A percentile compares a stretch with the other conserved stretches of the same genome.
Evolutionary conservation across 495 filamentous ascomycete species (phyloP).

Genomic region (Physcia stellaris): DNA sequence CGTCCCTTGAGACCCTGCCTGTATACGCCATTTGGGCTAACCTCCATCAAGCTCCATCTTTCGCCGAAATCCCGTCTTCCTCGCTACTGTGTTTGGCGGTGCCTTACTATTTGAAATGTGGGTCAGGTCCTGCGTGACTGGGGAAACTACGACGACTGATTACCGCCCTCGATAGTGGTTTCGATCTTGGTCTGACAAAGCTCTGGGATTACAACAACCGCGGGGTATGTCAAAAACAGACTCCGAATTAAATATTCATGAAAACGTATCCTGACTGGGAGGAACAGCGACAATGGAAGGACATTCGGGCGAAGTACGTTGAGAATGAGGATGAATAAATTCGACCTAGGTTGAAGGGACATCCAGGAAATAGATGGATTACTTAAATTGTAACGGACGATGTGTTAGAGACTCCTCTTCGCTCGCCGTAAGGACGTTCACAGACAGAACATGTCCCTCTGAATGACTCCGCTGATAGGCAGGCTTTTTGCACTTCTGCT

Average conservation of each 20-base stretch:
- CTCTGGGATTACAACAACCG: slow-evolving; percentile 82
- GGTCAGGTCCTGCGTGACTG: slow-evolving; percentile 18
- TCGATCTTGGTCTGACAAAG: slow-evolving; percentile 60
- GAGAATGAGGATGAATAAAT: slow-evolving; percentile 51
- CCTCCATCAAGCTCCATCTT: slow-evolving; percentile 52
- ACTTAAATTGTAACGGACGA: too few relatives aligned
- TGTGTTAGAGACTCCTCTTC: too few relatives aligned
- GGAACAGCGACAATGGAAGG: slow-evolving; percentile 95
- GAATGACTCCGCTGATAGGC: too few relatives aligned
- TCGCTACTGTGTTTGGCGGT: slow-evolving; percentile 68
- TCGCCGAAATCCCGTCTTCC: slow-evolving; percentile 71
- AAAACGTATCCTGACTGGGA: slow-evolving; percentile 2
- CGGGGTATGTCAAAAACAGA: slow-evolving; percentile 51
- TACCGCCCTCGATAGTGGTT: slow-evolving; percentile 42
- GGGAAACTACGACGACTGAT: slow-evolving; percentile 4
- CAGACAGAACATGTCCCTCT: too few relatives aligned
- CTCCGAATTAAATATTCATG: neutral
- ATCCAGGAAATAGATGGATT: too few relatives aligned
- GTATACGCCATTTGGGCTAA: slow-evolving; percentile 1
- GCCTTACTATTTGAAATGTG: slow-evolving; percentile 95
- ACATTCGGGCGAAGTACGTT: slow-evolving; percentile 82
- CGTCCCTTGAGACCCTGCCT: slow-evolving; percentile 30
- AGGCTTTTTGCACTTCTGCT: too few relatives aligned
- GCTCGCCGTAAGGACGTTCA: too few relatives aligned
- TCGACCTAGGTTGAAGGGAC: too few relatives aligned